These are phyloP conservation scores for Eutrema yunnanense DNA, from an alignment of 345 rosid genomes.

Conservation along the genomic window DNA sequence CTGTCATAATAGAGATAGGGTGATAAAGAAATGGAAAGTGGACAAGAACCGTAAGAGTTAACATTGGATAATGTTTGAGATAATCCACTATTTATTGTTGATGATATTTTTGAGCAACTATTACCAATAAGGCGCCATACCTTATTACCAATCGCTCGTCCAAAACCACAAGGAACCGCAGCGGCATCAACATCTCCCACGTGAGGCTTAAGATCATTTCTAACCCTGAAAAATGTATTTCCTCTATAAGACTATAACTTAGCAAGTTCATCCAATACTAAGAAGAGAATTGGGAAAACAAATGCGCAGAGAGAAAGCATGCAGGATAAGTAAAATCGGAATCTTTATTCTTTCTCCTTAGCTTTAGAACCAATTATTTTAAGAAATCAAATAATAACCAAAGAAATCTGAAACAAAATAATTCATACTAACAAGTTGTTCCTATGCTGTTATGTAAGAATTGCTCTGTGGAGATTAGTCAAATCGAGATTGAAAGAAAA, in stretches of 20 bases:
- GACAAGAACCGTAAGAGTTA: not conserved
- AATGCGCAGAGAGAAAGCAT: not conserved
- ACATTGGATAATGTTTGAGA: not conserved
- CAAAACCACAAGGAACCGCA: slow-evolving; percentile 87
- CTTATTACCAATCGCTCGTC: slow-evolving; percentile 85
- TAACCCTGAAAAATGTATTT: slow-evolving; percentile 42
- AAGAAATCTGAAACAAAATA: not conserved
- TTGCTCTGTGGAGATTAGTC: not conserved
- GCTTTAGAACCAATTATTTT: not conserved
- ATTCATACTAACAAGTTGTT: not conserved
- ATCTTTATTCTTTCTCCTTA: not conserved
- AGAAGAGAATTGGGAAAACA: not conserved
- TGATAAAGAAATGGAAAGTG: not conserved
- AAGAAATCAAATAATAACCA: not conserved
- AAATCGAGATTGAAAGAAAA: not conserved
- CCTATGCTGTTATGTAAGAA: not conserved
- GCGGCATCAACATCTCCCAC: slow-evolving; percentile 84
- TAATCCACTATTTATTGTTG: not conserved
- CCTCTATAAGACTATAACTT: slow-evolving; percentile 6
- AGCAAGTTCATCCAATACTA: slow-evolving; percentile 5
- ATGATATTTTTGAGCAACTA: not conserved
- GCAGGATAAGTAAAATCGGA: not conserved
- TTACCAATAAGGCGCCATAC: slow-evolving; percentile 24
- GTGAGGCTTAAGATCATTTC: slow-evolving; percentile 47
- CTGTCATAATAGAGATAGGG: not conserved